Percentiles rank a stretch among this genome's conserved stretches.
These are phyloP conservation scores for Penicillium cataractarum DNA, from an alignment of 495 filamentous ascomycete genomes.

Conservation along the genomic window DNA sequence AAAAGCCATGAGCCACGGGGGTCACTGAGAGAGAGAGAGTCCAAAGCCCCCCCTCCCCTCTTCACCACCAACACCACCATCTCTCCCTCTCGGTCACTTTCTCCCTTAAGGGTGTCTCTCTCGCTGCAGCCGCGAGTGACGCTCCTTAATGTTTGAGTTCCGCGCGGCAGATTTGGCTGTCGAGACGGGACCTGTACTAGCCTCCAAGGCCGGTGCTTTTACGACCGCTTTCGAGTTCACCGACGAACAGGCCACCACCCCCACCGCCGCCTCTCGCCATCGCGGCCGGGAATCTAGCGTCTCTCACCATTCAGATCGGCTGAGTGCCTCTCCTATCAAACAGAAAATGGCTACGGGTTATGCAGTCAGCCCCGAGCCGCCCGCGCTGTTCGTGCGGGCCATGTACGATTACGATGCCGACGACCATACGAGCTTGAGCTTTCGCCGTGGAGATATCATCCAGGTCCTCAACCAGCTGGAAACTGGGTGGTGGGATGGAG, in stretches of 20 bases:
- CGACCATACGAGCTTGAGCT: constrained; percentile 94
- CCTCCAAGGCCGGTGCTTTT: constrained; percentile 41
- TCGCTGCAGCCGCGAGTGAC: constrained; percentile 15
- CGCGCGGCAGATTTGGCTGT: constrained; percentile 40
- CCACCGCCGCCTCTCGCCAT: constrained; percentile 37
- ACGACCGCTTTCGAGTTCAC: constrained; percentile 52
- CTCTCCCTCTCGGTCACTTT: constrained; percentile 6
- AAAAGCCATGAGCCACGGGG: constrained; percentile 31
- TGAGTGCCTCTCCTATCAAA: constrained; percentile 33
- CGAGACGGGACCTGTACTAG: constrained; percentile 38
- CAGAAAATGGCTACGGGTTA: constrained; percentile 53
- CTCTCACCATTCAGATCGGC: constrained; percentile 36
- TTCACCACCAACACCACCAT: neutral
- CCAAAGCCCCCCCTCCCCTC: constrained; percentile 3
- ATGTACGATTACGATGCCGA: constrained; percentile 98
- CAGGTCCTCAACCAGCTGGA: constrained; percentile 97
- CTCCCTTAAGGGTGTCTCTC: constrained; percentile 13
- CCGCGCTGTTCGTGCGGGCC: constrained; percentile 89
- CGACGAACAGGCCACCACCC: constrained; percentile 45
- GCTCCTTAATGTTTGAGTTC: constrained; percentile 41
- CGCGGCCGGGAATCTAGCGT: constrained; percentile 37
- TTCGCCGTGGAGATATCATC: constrained; percentile 92
- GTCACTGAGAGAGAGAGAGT: constrained; percentile 24
- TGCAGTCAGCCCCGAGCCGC: constrained; percentile 66
- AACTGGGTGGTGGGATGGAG: constrained; percentile 99